A percentile compares a stretch with the other conserved stretches of the same genome.
Evolutionary conservation across 148 eudicot species (phyloP).

Genomic region (Vaccinium darrowii): DNA sequence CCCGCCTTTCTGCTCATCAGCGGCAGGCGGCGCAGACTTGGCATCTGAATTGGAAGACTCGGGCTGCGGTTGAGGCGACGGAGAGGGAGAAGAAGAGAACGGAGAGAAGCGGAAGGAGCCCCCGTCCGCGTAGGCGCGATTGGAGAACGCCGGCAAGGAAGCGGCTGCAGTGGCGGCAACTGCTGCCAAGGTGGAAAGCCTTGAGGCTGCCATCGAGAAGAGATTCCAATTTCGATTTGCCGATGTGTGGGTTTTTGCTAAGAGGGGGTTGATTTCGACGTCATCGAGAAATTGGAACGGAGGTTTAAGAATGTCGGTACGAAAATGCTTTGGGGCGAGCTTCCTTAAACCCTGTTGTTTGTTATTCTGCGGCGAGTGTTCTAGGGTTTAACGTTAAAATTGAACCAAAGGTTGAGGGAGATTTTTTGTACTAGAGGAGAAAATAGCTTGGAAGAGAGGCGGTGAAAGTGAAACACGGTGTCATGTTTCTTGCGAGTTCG

Average conservation of each 20-base stretch:
- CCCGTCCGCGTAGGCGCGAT: slow-evolving; percentile 48
- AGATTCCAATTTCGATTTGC: background rate
- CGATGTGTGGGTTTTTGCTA: background rate
- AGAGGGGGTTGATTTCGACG: background rate
- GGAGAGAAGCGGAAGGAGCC: slow-evolving; percentile 51
- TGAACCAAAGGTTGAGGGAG: background rate
- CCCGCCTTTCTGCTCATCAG: slow-evolving; percentile 54
- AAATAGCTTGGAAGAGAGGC: background rate
- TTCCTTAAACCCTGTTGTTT: slow-evolving; percentile 2
- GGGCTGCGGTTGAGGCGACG: slow-evolving; percentile 21
- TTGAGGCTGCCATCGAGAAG: slow-evolving; percentile 45
- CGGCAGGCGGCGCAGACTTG: slow-evolving; percentile 25
- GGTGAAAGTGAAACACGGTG: too few species aligned
- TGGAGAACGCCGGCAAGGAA: slow-evolving; percentile 33
- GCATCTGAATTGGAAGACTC: slow-evolving; percentile 20
- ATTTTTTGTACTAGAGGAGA: background rate
- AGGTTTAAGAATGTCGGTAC: background rate
- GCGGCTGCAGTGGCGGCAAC: slow-evolving; percentile 35
- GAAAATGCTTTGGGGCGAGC: background rate
- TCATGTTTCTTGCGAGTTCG: slow-evolving; percentile 3
- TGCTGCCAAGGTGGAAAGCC: slow-evolving; percentile 42
- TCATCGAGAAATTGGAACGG: background rate
- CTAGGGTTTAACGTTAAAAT: slow-evolving; percentile 14
- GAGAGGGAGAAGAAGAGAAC: slow-evolving; percentile 36
- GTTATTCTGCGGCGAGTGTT: background rate